Evolutionary conservation across 2,329 filamentous ascomycete genomes (phyloP).

Genomic region (Dactylellina haptotyla): DNA sequence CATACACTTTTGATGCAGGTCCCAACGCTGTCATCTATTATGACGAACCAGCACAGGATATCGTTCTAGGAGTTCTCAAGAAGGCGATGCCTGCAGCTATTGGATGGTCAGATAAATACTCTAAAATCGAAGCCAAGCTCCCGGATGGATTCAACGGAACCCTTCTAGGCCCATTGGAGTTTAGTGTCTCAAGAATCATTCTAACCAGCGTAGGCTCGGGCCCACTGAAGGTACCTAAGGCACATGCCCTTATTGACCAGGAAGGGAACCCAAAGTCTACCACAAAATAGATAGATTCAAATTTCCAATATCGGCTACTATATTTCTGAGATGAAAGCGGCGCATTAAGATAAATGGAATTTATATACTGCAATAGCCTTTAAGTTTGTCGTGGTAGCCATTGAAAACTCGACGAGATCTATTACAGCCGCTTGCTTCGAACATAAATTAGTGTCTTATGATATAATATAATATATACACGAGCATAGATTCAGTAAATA

Average conservation of each 20-base stretch:
- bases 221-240: slow-evolving; percentile 78
- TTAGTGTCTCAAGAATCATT: slow-evolving; percentile 88
- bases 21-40: slow-evolving; percentile 98
- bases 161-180: slow-evolving; percentile 73
- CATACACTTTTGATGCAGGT: slow-evolving; percentile 97
- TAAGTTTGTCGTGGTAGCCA: no score
- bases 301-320: background rate
- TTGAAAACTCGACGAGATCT: no score
- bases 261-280: slow-evolving; percentile 35
- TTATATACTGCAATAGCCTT: no score
- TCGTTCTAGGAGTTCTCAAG: slow-evolving; percentile 81
- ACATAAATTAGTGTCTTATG: no score
- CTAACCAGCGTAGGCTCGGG: slow-evolving; percentile 91
- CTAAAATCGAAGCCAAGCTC: slow-evolving; percentile 66
- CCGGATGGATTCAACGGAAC: slow-evolving; percentile 72
- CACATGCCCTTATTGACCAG: slow-evolving; percentile 33
- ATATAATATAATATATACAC: no score
- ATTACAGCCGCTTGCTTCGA: no score
- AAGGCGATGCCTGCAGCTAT: slow-evolving; percentile 70
- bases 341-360: no score
- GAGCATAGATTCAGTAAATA: no score
- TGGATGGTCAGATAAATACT: slow-evolving; percentile 75
- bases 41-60: slow-evolving; percentile 77
- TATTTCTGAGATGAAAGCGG: no score
- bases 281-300: background rate